Conservation (phyloP, 225 moss, liverwort and hornwort species). For the Straminergon stramineum region DNA sequence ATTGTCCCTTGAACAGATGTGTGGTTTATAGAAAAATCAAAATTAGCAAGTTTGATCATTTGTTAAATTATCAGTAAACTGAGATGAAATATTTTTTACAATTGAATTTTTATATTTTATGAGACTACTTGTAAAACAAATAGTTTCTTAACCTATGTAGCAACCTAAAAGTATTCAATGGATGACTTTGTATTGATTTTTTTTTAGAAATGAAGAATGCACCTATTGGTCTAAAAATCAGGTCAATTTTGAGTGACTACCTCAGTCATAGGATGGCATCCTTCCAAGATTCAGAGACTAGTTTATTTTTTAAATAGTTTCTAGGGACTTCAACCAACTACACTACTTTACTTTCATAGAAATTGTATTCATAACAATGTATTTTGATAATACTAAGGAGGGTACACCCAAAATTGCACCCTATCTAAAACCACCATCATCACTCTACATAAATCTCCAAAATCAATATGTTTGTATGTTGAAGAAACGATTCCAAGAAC, state of each 20-base stretch:
- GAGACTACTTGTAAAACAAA: not conserved
- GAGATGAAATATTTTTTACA: not conserved
- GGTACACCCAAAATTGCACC: not conserved
- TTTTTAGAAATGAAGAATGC: not conserved
- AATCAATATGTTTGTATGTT: not conserved
- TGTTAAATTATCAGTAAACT: not conserved
- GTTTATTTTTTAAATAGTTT: not conserved
- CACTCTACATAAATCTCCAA: too few species aligned
- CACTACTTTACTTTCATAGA: not conserved
- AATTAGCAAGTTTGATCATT: not conserved
- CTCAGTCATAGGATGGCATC: fast-evolving
- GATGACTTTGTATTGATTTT: not conserved
- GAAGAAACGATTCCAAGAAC: not conserved
- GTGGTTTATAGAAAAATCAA: not conserved
- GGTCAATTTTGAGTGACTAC: not conserved
- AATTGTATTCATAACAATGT: not conserved
- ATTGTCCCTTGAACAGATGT: fast-evolving
- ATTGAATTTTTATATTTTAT: not conserved
- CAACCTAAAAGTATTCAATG: fast-evolving
- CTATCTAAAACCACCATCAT: not conserved
- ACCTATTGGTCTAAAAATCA: too few species aligned
- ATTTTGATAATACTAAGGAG: not conserved
- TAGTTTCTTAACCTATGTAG: fast-evolving
- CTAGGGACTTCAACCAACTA: not conserved
- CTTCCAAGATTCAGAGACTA: not conserved